Conservation (phyloP, 1,284 basidiomycete genomes). For the Apiotrichum brassicae region DNA sequence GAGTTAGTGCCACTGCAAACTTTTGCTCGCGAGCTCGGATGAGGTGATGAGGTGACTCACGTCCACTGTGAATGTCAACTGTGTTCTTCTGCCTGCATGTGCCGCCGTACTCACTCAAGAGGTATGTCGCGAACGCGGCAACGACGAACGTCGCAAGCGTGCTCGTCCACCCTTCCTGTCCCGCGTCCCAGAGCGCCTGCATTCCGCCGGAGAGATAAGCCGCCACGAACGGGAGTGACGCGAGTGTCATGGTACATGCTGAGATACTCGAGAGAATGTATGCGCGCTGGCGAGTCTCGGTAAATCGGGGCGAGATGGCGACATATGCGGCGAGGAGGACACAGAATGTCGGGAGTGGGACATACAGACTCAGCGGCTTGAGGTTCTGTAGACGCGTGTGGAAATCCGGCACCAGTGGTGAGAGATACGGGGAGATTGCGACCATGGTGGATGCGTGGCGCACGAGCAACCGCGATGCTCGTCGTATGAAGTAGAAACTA, state of each 20-base stretch:
- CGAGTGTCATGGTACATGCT: slow-evolving; percentile 49
- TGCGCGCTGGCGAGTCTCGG: slow-evolving; percentile 49
- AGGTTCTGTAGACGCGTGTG: not conserved
- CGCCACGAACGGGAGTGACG: slow-evolving; percentile 51
- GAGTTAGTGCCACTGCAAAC: not conserved
- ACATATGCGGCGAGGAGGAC: slow-evolving; percentile 36
- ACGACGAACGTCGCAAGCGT: slow-evolving; percentile 24
- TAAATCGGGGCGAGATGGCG: slow-evolving; percentile 42
- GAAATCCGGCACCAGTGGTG: not conserved
- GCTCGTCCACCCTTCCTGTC: slow-evolving; percentile 26
- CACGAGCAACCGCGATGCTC: too few relatives aligned
- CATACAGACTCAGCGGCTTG: slow-evolving; percentile 28
- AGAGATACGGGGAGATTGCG: not conserved
- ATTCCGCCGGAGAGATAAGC: slow-evolving; percentile 45
- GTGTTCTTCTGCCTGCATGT: too few relatives aligned
- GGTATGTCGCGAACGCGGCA: slow-evolving; percentile 40
- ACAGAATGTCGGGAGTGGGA: slow-evolving; percentile 19
- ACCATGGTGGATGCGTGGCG: not conserved
- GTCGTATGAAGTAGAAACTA: too few relatives aligned
- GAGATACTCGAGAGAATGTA: slow-evolving; percentile 55
- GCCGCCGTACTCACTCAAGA: slow-evolving; percentile 31
- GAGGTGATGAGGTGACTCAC: too few relatives aligned
- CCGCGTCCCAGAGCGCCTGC: slow-evolving; percentile 13
- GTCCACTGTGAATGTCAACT: slow-evolving; percentile 23
- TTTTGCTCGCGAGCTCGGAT: too few relatives aligned